Evolutionary conservation across 768 basidiomycete genomes (phyloP), one percentile per base, ranked within the genome.

Genomic region (Mycena chlorophos): DNA sequence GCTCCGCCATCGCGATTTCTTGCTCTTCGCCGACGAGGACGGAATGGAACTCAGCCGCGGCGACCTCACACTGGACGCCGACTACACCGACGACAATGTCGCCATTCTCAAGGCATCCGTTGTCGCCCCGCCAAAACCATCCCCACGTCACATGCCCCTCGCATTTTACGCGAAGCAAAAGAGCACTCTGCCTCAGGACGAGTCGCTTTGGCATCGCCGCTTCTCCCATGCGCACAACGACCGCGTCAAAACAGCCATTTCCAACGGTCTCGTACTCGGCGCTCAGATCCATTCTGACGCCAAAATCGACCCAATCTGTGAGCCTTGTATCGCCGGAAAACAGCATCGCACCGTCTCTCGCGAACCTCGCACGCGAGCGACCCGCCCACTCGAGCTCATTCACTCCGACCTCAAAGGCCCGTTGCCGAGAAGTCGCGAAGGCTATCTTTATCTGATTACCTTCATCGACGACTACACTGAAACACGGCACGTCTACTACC

Each of bases 301-400:
- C 14, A 6, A 34, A 12, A 65, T 65, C 13, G 68, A 67, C 55
- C 67, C 70, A n/a, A 64, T 72, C 28, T 72, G 72, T 58, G 68
- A 69, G 52, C 66, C 68, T 5, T 72, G 72, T 51, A 56, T 71
- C n/a, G 47, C 57, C 5, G 70, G 70, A 13, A 73, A 73, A 49
- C 63, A 60, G 38, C 60, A 51, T 6, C 63, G 60, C 10, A 52
- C 50, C 19, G 42, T 64, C 16, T 56, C 63, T 14, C 54, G 30
- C 5, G 40, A 27, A n/a, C 49, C 61, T 2, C n/a, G 37, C 19
- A n/a, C 27, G 6, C 49, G 58, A 8, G 16, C 19, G 1, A 50
- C 58, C 2, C 25, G 31, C 2, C 52, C n/a, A 4, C 57, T 62
- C 25, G 29, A 30, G 3, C 45, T 58, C 4, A 48, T 62, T 19